A percentile compares a stretch with the other conserved stretches of the same genome.
These are phyloP conservation scores for Brassica balearica DNA, from an alignment of 441 rosid species.

Conservation along the genomic window DNA sequence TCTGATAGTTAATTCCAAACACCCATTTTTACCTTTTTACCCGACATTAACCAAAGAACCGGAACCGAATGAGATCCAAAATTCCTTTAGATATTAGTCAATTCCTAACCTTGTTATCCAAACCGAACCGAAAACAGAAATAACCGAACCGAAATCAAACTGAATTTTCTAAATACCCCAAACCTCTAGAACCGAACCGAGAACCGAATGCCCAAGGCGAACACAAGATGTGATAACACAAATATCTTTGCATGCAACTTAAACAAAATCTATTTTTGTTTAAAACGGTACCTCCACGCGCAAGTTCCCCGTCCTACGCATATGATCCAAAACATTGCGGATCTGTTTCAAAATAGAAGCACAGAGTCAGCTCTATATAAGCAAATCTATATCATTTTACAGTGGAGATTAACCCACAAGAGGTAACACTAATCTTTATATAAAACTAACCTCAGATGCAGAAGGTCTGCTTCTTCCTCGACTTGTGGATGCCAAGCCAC, in stretches of 20 bases:
- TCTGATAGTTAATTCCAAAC: too few species aligned
- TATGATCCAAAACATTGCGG: constrained; percentile 79
- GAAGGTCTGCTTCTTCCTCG: constrained; percentile 80
- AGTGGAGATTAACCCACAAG: background rate
- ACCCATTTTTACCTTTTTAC: too few species aligned
- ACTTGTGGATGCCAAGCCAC: constrained; percentile 59
- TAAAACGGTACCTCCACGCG: constrained; percentile 66
- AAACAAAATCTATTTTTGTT: background rate
- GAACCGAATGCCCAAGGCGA: too few species aligned
- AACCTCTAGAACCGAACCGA: too few species aligned
- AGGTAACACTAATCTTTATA: constrained; percentile 1
- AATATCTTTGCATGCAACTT: background rate
- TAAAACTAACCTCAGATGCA: constrained; percentile 71
- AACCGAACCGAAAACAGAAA: too few species aligned
- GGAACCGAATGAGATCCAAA: too few species aligned
- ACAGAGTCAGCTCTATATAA: constrained; percentile 38
- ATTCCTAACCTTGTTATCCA: too few species aligned
- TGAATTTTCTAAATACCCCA: too few species aligned
- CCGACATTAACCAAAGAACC: too few species aligned
- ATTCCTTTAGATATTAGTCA: too few species aligned
- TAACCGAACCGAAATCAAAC: too few species aligned
- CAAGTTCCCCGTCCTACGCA: constrained; percentile 87
- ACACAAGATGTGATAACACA: constrained; percentile 2
- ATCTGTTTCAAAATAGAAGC: constrained; percentile 54
- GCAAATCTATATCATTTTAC: constrained; percentile 9